Evolutionary conservation across 179 eudicot species (phyloP), one percentile per base, ranked within the genome.

Genomic region (Patellifolia procumbens): DNA sequence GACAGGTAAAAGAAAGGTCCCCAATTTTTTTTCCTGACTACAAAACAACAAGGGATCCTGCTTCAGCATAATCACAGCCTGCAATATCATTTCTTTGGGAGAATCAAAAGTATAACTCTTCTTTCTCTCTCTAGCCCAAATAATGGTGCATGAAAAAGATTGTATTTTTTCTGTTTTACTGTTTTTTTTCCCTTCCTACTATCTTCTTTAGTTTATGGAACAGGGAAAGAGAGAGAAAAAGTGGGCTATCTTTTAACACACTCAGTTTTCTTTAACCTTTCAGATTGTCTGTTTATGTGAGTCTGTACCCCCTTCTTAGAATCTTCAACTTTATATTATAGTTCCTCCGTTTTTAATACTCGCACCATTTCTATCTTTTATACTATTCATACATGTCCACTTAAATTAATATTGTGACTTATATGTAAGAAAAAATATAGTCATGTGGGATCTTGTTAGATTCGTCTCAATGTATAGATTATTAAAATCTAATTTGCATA

Each of bases 31-130:
- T 82, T 82, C 73, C 87, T 86, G 85, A 84, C 86, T 83, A 87
- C 87, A 83, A 86, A 87, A 91, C 81, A 88, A 86, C 83, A 85
- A 89, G 76, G 67, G 79, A 84, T 82, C 82, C 85, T 80, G 68
- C 82, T 81, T 79, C 87, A 85, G 87, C 87, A 87, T 59, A 76
- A 48, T 76, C 78, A 60, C 53, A 68, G 48, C 49, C 85, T 82
- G 81, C 90, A 86, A 77, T 74, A 77, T 74, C 89, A 80, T 85
- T 81, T 89, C 90, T 86, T 90, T 82, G 94, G 93, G 91, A 84
- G 77, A 85, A 85, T 91, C 88, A 88, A 89, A 80, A 83, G 76
- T 70, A 43, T 68, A 34, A 29, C 75, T 49, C 39, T 56, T 74
- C 51, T 73, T 58, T 78, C 39, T 74, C 64, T 42, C 73, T n/a